Base-by-base conservation (phyloP, 2,329 filamentous ascomycete species). In the Berkeleyomyces basicola region DNA sequence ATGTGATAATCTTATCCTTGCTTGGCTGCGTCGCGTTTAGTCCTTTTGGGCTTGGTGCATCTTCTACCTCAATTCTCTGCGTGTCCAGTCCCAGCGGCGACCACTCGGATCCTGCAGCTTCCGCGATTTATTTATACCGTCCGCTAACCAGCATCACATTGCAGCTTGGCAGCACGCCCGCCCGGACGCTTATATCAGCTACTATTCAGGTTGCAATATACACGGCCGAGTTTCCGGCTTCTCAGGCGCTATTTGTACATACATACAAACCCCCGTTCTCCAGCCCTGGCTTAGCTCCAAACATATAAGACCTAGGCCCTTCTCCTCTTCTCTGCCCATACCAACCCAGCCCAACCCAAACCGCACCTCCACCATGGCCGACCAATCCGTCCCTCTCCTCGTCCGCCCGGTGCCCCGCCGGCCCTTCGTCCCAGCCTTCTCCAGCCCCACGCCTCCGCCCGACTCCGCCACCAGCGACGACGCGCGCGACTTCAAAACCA, bases 341-440 rank as follows among this genome's bases (percentile, higher is more conserved):
- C 36, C 49, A 14, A 33, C 14, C 49, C 9, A 7, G 14, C 49
- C 43, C 43, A 46, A 46, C 11, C 16, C 5, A 4, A 36, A 46
- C 14, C 11, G 3, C 33, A 60, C 39, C 31, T 31, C 37, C 60
- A 65, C 14, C 64, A 75, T 76, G 74, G 68, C 72, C 51, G 71
- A 76, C 62, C 73, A 76, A 65, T 73, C n/a, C 14, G 44, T 76
- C 49, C 81, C 82, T 63, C 77, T 77, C 44, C 74, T 90, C 66
- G 70, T 87, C 66, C 84, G 85, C 58, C 89, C 89, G 4, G 80
- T 85, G 65, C 86, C 88, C 31, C 82, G 86, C 64, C 82, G 88
- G 53, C 80, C 85, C 14, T 91, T 91, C 74, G 80, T 85, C 39
- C 72, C 85, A 65, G 78, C 78, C 63, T 74, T 78, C 55, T 72